A percentile compares a stretch with the other conserved stretches of the same genome.
Conservation (phyloP, 208 protist genomes). For the Acanthamoeba triangularis region DNA sequence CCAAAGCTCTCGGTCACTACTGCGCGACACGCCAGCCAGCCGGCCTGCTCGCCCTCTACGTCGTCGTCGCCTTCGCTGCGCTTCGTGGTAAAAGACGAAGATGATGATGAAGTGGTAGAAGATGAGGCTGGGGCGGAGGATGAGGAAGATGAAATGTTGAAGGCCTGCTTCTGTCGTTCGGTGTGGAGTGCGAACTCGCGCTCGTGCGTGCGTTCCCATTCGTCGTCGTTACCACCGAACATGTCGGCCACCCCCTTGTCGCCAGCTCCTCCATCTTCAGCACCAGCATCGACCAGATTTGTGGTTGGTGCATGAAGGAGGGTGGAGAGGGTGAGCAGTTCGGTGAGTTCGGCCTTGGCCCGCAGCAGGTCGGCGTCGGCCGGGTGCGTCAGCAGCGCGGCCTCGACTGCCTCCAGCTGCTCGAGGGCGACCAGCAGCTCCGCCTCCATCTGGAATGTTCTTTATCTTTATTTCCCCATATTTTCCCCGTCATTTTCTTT, state of each 20-base stretch:
- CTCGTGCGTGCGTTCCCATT: slow-evolving; percentile 2
- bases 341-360: background rate
- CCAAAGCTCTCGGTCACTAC: background rate
- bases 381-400: slow-evolving; percentile 5
- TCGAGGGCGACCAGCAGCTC: background rate
- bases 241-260: background rate
- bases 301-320: background rate
- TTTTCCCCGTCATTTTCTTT: no score
- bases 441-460: no score
- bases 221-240: slow-evolving; percentile 5
- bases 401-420: slow-evolving; percentile 21
- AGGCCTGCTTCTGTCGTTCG: background rate
- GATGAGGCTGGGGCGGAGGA: background rate
- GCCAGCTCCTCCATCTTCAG: background rate
- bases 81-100: background rate
- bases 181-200: slow-evolving; percentile 13
- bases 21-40: background rate
- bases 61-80: background rate
- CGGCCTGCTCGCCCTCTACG: background rate
- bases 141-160: background rate
- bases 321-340: background rate
- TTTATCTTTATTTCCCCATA: no score
- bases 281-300: background rate
- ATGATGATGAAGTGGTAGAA: background rate
- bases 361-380: background rate